phyloP scores from a whole-genome alignment of 257 asterid genomes.

The Scutellaria baicalensis region DNA sequence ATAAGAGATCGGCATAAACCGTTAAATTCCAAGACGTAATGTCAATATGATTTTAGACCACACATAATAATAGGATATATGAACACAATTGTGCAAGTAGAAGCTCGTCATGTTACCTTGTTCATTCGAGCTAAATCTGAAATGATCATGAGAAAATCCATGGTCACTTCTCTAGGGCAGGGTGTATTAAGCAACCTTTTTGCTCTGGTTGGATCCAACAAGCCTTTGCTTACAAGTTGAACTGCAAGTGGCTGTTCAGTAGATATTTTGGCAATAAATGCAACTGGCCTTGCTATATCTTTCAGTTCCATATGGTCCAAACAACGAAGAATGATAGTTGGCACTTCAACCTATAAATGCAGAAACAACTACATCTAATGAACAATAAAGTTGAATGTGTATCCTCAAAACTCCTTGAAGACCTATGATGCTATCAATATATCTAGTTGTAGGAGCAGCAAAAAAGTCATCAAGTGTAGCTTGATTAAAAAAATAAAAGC shows the following conservation, averaged over 20 bases:
- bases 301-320: slow-evolving; percentile 72
- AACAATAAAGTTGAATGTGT: slow-evolving; percentile 1
- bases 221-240: slow-evolving; percentile 82
- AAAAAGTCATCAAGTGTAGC: not conserved
- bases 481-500: not conserved
- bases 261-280: slow-evolving; percentile 81
- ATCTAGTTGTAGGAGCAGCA: not conserved
- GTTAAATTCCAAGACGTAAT: not conserved
- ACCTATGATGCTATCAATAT: not conserved
- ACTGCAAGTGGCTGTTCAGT: slow-evolving; percentile 72
- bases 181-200: slow-evolving; percentile 58
- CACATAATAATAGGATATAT: not conserved
- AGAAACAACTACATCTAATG: slow-evolving; percentile 6
- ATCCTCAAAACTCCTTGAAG: slow-evolving; percentile 4
- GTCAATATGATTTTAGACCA: not conserved
- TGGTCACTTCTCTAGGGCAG: slow-evolving; percentile 71
- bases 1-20: not conserved
- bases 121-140: slow-evolving; percentile 99
- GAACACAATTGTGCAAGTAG: not conserved
- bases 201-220: slow-evolving; percentile 70
- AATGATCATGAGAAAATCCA: slow-evolving; percentile 90
- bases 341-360: slow-evolving; percentile 57
- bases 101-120: slow-evolving; percentile 47
- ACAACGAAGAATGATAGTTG: slow-evolving; percentile 62
- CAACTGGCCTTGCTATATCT: slow-evolving; percentile 77